Conservation (phyloP, 306 rosid species). For the Sechiopsis laciniata region DNA sequence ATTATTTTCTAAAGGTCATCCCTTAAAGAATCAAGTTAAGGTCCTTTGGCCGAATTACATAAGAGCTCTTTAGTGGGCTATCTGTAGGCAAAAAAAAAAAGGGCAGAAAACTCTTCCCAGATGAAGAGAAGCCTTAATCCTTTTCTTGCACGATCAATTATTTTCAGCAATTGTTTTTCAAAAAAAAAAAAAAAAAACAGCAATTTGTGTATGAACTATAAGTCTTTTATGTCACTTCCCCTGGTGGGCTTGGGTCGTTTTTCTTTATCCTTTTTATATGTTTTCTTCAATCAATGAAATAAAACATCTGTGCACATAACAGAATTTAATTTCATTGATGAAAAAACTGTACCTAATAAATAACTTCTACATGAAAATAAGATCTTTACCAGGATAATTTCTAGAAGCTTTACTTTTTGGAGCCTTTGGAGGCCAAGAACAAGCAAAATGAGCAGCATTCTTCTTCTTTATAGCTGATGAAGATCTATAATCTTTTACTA, state of each 20-base stretch:
- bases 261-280: background rate
- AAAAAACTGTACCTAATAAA: background rate
- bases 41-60: background rate
- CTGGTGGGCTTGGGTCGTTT: background rate
- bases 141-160: background rate
- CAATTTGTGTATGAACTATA: conserved; percentile 8
- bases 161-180: too few species aligned
- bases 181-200: too few species aligned
- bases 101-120: background rate
- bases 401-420: conserved; percentile 57
- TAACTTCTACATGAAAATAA: background rate
- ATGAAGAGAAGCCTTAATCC: background rate
- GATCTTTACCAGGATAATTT: conserved; percentile 54
- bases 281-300: background rate
- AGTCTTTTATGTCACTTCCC: background rate
- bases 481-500: conserved; percentile 52
- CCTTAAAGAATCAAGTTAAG: conserved; percentile 7
- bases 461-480: conserved; percentile 46
- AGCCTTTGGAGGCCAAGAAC: conserved; percentile 70
- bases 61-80: background rate
- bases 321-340: background rate
- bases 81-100: background rate
- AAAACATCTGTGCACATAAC: background rate
- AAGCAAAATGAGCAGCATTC: conserved; percentile 45
- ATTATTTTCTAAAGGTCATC: background rate